These are phyloP conservation scores for Penicillium italicum DNA, from an alignment of 2,329 filamentous ascomycete genomes.

Conservation along the genomic window DNA sequence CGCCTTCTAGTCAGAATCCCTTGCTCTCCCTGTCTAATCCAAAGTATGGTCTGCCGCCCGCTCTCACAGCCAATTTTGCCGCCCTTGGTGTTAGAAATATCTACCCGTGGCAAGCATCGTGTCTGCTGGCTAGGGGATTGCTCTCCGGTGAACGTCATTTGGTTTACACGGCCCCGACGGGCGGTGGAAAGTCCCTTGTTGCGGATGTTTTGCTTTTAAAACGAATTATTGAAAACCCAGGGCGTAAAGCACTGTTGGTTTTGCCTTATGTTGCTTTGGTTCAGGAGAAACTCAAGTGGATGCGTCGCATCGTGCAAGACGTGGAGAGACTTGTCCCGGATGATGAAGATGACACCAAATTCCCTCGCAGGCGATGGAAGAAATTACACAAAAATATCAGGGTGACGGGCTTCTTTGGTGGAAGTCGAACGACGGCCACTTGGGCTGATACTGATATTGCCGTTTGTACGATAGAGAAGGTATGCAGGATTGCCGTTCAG, in stretches of 20 bases:
- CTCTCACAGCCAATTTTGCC: conserved; percentile 62
- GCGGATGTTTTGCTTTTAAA: conserved; percentile 71
- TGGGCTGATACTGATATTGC: conserved; percentile 76
- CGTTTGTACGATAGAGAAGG: conserved; percentile 76
- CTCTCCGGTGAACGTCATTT: conserved; percentile 64
- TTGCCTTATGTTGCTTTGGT: conserved; percentile 76
- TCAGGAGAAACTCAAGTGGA: conserved; percentile 73
- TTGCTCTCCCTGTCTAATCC: conserved; percentile 60
- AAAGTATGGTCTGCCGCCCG: conserved; percentile 59
- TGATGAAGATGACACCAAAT: conserved; percentile 31
- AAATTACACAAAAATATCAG: conserved; percentile 58
- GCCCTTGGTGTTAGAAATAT: conserved; percentile 67
- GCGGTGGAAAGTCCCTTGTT: conserved; percentile 73
- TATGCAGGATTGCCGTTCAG: conserved; percentile 30
- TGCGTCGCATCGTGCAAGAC: conserved; percentile 63
- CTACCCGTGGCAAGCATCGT: conserved; percentile 76
- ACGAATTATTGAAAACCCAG: conserved; percentile 60
- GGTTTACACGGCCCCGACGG: conserved; percentile 76
- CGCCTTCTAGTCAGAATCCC: conserved; percentile 40
- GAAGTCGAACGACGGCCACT: conserved; percentile 61
- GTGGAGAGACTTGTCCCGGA: conserved; percentile 45
- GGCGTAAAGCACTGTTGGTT: conserved; percentile 66
- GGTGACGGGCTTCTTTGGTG: conserved; percentile 71
- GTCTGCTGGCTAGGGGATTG: conserved; percentile 64
- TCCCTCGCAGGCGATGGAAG: conserved; percentile 51